phyloP scores from a whole-genome alignment of 176 grass and related monocot species.

The Carex littledalei region DNA sequence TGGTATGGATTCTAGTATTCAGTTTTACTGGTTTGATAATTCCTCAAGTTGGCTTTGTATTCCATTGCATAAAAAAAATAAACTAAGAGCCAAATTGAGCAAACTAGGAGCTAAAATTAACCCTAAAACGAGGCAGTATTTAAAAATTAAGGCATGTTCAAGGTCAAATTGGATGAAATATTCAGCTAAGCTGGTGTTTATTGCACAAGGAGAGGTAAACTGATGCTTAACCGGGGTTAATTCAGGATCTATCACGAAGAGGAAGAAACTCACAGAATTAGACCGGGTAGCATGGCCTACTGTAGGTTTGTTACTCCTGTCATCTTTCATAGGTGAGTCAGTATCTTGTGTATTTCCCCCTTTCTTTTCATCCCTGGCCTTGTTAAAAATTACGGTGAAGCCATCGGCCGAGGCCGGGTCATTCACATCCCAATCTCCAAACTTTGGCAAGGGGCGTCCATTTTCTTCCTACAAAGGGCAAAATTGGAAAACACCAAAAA shows the following conservation, averaged over 20 bases:
- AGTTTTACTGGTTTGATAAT: background rate
- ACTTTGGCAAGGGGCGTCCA: constrained; percentile 78
- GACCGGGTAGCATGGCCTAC: constrained; percentile 39
- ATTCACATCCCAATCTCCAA: constrained; percentile 86
- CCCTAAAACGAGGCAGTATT: background rate
- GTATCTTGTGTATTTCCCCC: constrained; percentile 54
- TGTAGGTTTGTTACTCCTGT: constrained; percentile 32
- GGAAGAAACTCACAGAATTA: constrained; percentile 40
- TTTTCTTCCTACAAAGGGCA: constrained; percentile 53
- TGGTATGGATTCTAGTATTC: background rate
- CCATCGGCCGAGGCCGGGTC: constrained; percentile 79
- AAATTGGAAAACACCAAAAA: background rate
- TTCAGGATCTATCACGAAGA: constrained; percentile 8
- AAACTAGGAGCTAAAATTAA: background rate
- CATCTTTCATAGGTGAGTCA: constrained; percentile 50
- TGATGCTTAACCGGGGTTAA: background rate
- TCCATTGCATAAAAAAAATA: background rate
- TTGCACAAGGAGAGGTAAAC: background rate
- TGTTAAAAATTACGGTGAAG: constrained; percentile 95
- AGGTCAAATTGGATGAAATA: background rate
- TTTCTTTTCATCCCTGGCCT: constrained; percentile 88
- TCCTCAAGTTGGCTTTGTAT: background rate
- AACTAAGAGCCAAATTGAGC: background rate
- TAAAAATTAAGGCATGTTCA: background rate
- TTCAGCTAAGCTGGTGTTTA: too few relatives aligned